A percentile compares a stretch with the other conserved stretches of the same genome.
Conservation (phyloP, 495 filamentous ascomycete species). For the Thermothielavioides terrestris region DNA sequence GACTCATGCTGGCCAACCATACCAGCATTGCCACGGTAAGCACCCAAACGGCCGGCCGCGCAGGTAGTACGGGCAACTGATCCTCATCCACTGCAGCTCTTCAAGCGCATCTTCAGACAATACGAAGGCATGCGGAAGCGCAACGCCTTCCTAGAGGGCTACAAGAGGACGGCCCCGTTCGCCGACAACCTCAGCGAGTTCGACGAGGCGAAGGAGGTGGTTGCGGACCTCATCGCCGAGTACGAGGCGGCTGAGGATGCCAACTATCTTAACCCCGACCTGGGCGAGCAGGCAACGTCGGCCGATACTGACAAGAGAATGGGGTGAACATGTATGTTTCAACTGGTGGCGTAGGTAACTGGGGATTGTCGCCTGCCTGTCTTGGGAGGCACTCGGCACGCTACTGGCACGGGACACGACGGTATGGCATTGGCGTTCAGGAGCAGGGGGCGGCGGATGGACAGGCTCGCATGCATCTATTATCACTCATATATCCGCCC, state of each 20-base stretch:
- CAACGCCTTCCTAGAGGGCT: constrained; percentile 90
- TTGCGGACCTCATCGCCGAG: constrained; percentile 78
- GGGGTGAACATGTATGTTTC: constrained; percentile 7
- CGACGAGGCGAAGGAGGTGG: constrained; percentile 84
- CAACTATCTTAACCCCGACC: constrained; percentile 70
- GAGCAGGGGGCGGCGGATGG: background rate
- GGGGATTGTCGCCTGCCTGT: background rate
- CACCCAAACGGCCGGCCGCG: too few relatives aligned
- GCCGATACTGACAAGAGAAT: constrained; percentile 41
- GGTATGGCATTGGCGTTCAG: constrained; percentile 4
- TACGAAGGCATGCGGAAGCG: constrained; percentile 91
- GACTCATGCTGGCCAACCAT: constrained; percentile 96
- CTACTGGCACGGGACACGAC: background rate
- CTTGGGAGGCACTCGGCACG: background rate
- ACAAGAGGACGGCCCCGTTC: constrained; percentile 91
- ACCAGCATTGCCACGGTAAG: constrained; percentile 85
- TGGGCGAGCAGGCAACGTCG: constrained; percentile 38
- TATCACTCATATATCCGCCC: background rate
- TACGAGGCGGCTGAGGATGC: constrained; percentile 92
- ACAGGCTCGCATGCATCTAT: background rate
- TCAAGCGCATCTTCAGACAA: constrained; percentile 83
- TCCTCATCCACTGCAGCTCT: constrained; percentile 52
- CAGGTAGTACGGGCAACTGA: too few relatives aligned
- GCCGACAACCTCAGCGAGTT: constrained; percentile 86
- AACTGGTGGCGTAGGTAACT: background rate